Conservation (phyloP, 257 asterid species). For the Przewalskia tangutica region DNA sequence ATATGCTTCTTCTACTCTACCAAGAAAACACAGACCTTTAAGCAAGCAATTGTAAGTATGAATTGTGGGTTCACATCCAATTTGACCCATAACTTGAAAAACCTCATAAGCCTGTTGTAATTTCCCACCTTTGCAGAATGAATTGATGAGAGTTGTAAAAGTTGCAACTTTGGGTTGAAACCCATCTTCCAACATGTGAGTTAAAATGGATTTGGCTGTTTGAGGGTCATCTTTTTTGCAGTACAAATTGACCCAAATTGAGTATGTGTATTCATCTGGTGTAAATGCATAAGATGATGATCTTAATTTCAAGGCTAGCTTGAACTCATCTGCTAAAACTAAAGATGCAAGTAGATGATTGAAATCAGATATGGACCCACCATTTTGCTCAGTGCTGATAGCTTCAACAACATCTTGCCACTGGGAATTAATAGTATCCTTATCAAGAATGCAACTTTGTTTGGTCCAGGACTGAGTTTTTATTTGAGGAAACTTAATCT, state of each 20-base stretch:
- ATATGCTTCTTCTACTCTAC: slow-evolving; percentile 67
- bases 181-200: slow-evolving; percentile 35
- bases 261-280: slow-evolving; percentile 19
- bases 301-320: slow-evolving; percentile 33
- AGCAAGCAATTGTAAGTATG: slow-evolving; percentile 64
- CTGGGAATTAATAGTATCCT: neutral
- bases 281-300: slow-evolving; percentile 4
- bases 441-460: slow-evolving; percentile 3
- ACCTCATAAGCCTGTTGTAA: slow-evolving; percentile 42
- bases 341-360: slow-evolving; percentile 29
- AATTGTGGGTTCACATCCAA: slow-evolving; percentile 61
- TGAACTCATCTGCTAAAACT: slow-evolving; percentile 37
- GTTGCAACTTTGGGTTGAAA: slow-evolving; percentile 47
- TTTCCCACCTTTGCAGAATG: slow-evolving; percentile 46
- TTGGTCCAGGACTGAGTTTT: slow-evolving; percentile 6
- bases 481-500: neutral
- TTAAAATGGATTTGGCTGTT: slow-evolving; percentile 30
- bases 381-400: slow-evolving; percentile 9
- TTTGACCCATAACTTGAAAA: slow-evolving; percentile 43
- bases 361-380: slow-evolving; percentile 27
- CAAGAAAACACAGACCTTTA: slow-evolving; percentile 74
- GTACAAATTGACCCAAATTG: slow-evolving; percentile 34
- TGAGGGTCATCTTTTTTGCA: slow-evolving; percentile 39
- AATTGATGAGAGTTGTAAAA: slow-evolving; percentile 49
- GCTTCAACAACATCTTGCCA: slow-evolving; percentile 16